A percentile compares a stretch with the other conserved stretches of the same genome.
phyloP scores from a whole-genome alignment of 768 basidiomycete species.

The Suillus luteus region DNA sequence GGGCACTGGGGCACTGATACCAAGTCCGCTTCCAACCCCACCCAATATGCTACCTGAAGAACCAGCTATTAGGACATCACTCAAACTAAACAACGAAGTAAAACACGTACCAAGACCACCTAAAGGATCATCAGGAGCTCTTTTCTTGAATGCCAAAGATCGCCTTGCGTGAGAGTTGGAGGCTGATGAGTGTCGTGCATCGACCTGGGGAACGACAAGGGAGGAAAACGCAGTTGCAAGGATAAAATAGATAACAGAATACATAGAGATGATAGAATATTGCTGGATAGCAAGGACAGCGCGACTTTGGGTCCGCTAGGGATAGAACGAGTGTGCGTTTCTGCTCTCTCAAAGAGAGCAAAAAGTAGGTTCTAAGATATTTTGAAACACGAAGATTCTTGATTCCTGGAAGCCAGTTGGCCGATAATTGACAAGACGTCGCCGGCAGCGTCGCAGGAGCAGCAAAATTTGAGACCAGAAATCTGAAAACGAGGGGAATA shows the following conservation, averaged over 20 bases:
- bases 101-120: constrained; percentile 20
- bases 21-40: not conserved
- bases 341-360: constrained; percentile 17
- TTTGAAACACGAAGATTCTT: constrained; percentile 11
- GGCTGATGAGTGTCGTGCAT: constrained; percentile 44
- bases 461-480: constrained; percentile 16
- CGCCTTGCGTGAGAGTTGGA: constrained; percentile 38
- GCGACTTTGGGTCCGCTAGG: constrained; percentile 28
- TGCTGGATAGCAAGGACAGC: constrained; percentile 35
- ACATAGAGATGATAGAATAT: constrained; percentile 35
- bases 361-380: constrained; percentile 9
- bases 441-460: constrained; percentile 24
- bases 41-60: constrained; percentile 6
- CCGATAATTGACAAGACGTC: constrained; percentile 14
- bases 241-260: constrained; percentile 24
- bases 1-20: constrained; percentile 16
- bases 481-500: constrained; percentile 15
- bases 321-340: constrained; percentile 43
- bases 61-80: not conserved
- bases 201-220: constrained; percentile 27
- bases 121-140: constrained; percentile 16
- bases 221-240: constrained; percentile 29
- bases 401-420: constrained; percentile 16
- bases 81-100: constrained; percentile 12
- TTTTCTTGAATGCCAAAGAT: constrained; percentile 29